Evolutionary conservation across 495 filamentous ascomycete species (phyloP).

Genomic region (Xylaria scruposa): DNA sequence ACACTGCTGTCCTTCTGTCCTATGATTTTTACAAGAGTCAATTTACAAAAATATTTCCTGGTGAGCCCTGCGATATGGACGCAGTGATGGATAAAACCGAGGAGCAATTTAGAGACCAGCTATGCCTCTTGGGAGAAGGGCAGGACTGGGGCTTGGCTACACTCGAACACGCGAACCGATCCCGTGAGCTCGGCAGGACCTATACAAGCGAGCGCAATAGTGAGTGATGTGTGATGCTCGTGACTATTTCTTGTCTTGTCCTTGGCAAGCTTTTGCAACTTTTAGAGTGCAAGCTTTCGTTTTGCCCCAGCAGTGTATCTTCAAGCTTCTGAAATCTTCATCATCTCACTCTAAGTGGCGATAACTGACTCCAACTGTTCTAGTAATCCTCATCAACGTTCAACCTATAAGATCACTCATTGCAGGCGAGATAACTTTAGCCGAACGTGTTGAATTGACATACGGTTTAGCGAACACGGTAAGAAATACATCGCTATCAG

Average conservation of each 20-base stretch:
- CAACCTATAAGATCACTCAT: not conserved
- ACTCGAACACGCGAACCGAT: not conserved
- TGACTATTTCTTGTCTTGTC: not conserved
- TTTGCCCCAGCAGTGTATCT: too few relatives aligned
- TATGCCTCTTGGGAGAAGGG: not conserved
- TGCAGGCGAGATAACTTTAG: not conserved
- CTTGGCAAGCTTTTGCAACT: too few relatives aligned
- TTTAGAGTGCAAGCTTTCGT: too few relatives aligned
- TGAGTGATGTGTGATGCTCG: not conserved
- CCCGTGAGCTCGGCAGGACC: not conserved
- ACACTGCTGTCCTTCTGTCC: slow-evolving; percentile 11
- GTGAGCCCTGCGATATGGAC: not conserved
- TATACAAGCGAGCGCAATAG: too few relatives aligned
- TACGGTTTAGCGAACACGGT: not conserved
- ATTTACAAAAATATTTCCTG: not conserved
- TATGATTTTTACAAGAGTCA: not conserved
- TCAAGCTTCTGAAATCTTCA: too few relatives aligned
- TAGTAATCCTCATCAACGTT: not conserved
- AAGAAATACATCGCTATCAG: not conserved
- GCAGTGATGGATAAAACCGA: not conserved
- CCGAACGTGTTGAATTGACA: not conserved
- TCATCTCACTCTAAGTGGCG: not conserved
- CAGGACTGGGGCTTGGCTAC: not conserved
- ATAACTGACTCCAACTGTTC: not conserved
- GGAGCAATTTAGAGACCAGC: not conserved